These are phyloP conservation scores for Xanthoconium separans DNA, from an alignment of 1,284 basidiomycete genomes.

Conservation along the genomic window DNA sequence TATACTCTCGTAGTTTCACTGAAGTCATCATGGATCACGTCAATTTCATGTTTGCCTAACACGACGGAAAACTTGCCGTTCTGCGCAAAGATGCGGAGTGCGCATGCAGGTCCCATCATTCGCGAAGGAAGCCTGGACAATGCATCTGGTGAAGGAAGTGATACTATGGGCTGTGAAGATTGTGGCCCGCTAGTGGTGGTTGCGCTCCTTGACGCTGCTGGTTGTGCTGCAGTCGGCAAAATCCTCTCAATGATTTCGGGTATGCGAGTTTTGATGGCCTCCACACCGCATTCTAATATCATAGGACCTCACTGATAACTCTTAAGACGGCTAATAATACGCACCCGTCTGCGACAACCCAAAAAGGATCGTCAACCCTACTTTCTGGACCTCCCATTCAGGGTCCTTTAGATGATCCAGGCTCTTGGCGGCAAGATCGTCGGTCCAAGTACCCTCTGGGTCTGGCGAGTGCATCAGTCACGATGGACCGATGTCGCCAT, in stretches of 20 bases:
- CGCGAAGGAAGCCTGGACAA: no score
- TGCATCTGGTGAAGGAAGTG: no score
- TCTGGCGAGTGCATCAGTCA: slow-evolving; percentile 6
- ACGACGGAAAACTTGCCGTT: no score
- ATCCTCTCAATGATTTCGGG: slow-evolving; percentile 18
- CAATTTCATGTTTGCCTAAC: no score
- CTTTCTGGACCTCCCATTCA: slow-evolving; percentile 10
- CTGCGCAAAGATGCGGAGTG: no score
- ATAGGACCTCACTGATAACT: background rate
- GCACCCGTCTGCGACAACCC: slow-evolving; percentile 12
- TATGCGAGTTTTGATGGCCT: slow-evolving; percentile 10
- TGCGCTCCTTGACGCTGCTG: no score
- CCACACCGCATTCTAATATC: slow-evolving; percentile 14
- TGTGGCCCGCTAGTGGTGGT: no score
- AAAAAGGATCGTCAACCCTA: background rate
- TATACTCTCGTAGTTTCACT: slow-evolving; percentile 12
- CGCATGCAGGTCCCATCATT: no score
- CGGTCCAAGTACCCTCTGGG: background rate
- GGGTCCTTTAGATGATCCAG: background rate
- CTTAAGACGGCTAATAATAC: background rate
- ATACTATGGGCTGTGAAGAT: no score
- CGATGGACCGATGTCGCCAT: background rate
- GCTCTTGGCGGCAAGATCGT: background rate
- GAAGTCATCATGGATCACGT: background rate
- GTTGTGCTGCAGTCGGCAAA: slow-evolving; percentile 3